phyloP scores from a whole-genome alignment of 106 monocot genomes.

The Dendrobium chrysotoxum region DNA sequence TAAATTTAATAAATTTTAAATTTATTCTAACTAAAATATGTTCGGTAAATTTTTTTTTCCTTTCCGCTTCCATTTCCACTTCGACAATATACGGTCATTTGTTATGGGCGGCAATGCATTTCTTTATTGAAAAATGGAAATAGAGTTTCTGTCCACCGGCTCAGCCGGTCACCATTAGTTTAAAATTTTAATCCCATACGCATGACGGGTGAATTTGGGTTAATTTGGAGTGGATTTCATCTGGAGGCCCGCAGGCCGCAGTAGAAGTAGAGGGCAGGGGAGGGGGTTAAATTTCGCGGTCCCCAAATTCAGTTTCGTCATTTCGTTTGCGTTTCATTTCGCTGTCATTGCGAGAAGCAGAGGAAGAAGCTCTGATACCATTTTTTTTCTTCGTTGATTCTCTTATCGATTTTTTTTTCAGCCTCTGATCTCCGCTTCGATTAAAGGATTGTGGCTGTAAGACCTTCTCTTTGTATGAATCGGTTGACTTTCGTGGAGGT shows the following conservation, averaged over 20 bases:
- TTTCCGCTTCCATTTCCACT: too few relatives aligned
- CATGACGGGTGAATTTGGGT: constrained; percentile 1
- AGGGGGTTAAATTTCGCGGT: constrained; percentile 7
- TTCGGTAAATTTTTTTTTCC: too few relatives aligned
- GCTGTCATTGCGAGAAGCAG: neutral
- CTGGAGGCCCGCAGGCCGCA: neutral
- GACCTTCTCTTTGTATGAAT: neutral
- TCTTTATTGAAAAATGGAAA: too few relatives aligned
- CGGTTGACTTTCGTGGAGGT: neutral
- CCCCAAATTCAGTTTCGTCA: neutral
- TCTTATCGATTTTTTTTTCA: neutral
- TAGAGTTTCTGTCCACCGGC: too few relatives aligned
- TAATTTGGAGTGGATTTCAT: constrained; percentile 4
- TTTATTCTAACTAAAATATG: too few relatives aligned
- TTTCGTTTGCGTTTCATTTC: constrained; percentile 6
- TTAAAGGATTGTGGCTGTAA: neutral
- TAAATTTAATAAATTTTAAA: too few relatives aligned
- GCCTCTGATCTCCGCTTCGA: neutral
- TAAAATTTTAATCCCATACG: neutral
- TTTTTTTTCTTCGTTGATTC: neutral
- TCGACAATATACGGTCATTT: too few relatives aligned
- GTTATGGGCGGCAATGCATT: too few relatives aligned
- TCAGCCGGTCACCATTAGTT: too few relatives aligned
- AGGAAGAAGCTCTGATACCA: neutral
- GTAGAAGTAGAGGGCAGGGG: neutral